Conservation (phyloP, 306 rosid genomes). For the Inga oerstediana region DNA sequence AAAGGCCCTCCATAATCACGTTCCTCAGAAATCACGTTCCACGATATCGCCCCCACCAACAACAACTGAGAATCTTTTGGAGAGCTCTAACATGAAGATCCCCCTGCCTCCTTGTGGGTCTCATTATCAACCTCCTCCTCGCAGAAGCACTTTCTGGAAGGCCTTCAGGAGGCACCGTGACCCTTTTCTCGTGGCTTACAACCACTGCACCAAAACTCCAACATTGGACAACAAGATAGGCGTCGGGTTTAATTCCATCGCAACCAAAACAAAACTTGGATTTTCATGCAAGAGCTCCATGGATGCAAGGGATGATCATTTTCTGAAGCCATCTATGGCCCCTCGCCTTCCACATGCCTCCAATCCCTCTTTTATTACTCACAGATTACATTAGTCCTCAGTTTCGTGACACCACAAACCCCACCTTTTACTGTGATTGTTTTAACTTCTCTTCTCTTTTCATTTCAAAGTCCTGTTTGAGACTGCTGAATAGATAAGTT, state of each 20-base stretch:
- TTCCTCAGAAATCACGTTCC: constrained; percentile 18
- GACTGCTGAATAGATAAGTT: not conserved
- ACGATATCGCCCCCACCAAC: not conserved
- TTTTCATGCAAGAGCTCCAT: constrained; percentile 61
- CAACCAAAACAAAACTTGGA: constrained; percentile 41
- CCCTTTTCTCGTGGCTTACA: constrained; percentile 83
- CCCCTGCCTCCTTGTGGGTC: constrained; percentile 69
- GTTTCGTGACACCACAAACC: not conserved
- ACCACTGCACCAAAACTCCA: constrained; percentile 66
- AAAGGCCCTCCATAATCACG: constrained; percentile 37
- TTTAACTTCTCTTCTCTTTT: not conserved
- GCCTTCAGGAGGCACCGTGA: constrained; percentile 57
- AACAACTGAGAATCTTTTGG: not conserved
- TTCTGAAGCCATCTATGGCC: constrained; percentile 39
- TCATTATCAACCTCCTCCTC: constrained; percentile 41
- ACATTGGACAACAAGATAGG: constrained; percentile 42
- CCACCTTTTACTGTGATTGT: not conserved
- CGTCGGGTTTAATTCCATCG: constrained; percentile 21
- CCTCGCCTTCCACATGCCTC: not conserved
- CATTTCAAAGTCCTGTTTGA: not conserved
- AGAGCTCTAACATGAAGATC: constrained; percentile 34
- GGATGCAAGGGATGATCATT: constrained; percentile 52
- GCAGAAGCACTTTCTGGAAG: constrained; percentile 60
- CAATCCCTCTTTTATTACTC: not conserved
- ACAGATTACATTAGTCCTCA: not conserved